Conservation (phyloP, 352 stramenopile genomes). For the Thraustochytrium sp. region DNA sequence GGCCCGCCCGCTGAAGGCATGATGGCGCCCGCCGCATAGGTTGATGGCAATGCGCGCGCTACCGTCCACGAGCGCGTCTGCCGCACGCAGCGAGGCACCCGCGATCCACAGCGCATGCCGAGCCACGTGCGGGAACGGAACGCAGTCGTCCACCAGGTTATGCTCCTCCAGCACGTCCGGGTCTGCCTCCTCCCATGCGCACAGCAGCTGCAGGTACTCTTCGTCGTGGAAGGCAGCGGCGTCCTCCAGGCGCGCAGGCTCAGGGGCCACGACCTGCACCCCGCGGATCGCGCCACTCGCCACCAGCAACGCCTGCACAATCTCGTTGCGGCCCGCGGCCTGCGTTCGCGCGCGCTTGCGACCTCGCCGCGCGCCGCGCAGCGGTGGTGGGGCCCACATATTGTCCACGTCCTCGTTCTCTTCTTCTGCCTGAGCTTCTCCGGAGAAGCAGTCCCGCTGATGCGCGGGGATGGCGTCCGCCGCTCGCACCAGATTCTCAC, state of each 20-base stretch:
- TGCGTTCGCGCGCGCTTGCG: background rate
- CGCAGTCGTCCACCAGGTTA: conserved; percentile 59
- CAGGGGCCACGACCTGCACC: background rate
- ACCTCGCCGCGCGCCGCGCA: background rate
- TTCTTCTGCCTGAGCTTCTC: background rate
- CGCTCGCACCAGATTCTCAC: background rate
- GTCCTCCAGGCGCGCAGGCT: conserved; percentile 47
- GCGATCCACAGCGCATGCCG: conserved; percentile 58
- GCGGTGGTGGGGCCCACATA: background rate
- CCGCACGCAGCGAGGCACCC: conserved; percentile 56
- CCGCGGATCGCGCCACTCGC: background rate
- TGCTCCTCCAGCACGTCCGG: conserved; percentile 47
- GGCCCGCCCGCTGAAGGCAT: conserved; percentile 54
- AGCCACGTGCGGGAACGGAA: conserved; percentile 55
- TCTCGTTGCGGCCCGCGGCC: background rate
- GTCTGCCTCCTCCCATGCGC: background rate
- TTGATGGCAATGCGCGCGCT: conserved; percentile 41
- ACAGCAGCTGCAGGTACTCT: conserved; percentile 53
- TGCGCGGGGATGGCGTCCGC: background rate
- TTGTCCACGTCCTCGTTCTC: background rate
- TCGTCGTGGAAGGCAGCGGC: conserved; percentile 54
- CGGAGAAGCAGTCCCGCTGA: background rate
- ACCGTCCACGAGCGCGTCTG: conserved; percentile 48
- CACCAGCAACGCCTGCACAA: background rate
- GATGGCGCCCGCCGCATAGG: conserved; percentile 55